These are phyloP conservation scores for Wakefieldia striispora DNA, from an alignment of 768 basidiomycete genomes.

Conservation along the genomic window DNA sequence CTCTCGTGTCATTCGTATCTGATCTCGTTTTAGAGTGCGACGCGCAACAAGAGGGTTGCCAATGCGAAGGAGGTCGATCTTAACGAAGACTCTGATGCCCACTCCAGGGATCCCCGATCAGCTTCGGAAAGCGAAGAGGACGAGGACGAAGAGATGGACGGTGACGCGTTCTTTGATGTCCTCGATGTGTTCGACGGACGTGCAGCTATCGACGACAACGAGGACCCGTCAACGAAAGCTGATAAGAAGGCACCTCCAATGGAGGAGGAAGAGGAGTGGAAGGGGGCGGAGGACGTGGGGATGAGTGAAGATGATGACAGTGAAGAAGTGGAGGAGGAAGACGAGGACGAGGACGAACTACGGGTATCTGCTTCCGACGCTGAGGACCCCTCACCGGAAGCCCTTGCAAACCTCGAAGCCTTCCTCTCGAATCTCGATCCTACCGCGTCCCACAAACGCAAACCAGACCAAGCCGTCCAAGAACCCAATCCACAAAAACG, in stretches of 20 bases:
- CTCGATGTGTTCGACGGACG: constrained; percentile 67
- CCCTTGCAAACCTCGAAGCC: constrained; percentile 64
- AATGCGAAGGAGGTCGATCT: constrained; percentile 58
- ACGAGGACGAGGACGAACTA: constrained; percentile 41
- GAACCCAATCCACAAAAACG: constrained; percentile 48
- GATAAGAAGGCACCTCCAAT: not conserved
- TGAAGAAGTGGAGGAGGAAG: constrained; percentile 19
- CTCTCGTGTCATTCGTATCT: not conserved
- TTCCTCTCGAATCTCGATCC: constrained; percentile 69
- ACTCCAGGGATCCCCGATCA: constrained; percentile 18
- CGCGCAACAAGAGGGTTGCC: constrained; percentile 21
- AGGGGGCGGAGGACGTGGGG: too few species aligned
- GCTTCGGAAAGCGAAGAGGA: constrained; percentile 29
- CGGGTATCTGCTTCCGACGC: constrained; percentile 46
- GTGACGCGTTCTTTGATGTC: constrained; percentile 59
- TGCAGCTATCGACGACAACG: constrained; percentile 35
- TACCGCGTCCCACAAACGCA: constrained; percentile 59
- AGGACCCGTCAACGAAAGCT: constrained; percentile 9
- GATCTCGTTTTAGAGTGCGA: constrained; percentile 2
- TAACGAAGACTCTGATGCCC: constrained; percentile 51
- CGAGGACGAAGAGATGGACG: constrained; percentile 45
- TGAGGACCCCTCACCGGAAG: constrained; percentile 51
- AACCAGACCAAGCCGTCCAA: constrained; percentile 16
- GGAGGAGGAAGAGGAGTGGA: constrained; percentile 32
- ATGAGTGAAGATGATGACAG: constrained; percentile 38